phyloP scores from a whole-genome alignment of 139 green algal genomes.

The Haematococcus sp. region DNA sequence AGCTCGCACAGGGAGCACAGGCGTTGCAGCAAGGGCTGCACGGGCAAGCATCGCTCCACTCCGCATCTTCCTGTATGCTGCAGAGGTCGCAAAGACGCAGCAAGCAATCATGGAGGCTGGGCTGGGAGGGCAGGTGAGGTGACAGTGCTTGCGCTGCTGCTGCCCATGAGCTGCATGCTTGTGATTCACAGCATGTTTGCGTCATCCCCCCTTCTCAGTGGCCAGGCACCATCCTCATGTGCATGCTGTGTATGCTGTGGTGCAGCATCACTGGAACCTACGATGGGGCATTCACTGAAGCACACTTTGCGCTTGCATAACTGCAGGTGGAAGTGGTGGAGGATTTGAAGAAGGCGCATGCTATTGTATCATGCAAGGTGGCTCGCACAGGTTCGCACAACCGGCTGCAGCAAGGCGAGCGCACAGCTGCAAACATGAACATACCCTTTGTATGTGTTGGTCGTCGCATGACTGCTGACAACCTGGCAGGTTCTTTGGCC shows the following conservation, averaged over 20 bases:
- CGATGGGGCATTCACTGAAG: too few species aligned
- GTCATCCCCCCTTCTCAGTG: too few species aligned
- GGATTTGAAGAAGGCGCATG: constrained; percentile 13
- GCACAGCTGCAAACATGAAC: constrained; percentile 19
- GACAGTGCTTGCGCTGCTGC: neutral
- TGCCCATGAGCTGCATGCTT: too few species aligned
- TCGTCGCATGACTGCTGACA: constrained; percentile 18
- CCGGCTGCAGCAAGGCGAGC: constrained; percentile 24
- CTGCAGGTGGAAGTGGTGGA: constrained; percentile 15
- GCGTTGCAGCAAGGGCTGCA: too few species aligned
- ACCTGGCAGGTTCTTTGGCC: constrained; percentile 2
- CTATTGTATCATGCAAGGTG: constrained; percentile 19
- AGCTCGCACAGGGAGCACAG: neutral
- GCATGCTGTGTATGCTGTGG: too few species aligned
- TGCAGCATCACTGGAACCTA: too few species aligned
- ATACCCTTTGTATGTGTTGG: constrained; percentile 27
- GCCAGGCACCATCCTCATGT: too few species aligned
- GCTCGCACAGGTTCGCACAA: constrained; percentile 7
- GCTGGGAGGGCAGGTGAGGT: neutral
- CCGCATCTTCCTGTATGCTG: constrained; percentile 19
- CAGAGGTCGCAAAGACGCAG: constrained; percentile 10
- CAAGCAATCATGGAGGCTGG: neutral
- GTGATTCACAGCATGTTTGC: too few species aligned
- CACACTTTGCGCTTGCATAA: too few species aligned
- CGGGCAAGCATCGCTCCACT: neutral